Conservation (phyloP, 2,329 filamentous ascomycete species). For the Botrytis fragariae region DNA sequence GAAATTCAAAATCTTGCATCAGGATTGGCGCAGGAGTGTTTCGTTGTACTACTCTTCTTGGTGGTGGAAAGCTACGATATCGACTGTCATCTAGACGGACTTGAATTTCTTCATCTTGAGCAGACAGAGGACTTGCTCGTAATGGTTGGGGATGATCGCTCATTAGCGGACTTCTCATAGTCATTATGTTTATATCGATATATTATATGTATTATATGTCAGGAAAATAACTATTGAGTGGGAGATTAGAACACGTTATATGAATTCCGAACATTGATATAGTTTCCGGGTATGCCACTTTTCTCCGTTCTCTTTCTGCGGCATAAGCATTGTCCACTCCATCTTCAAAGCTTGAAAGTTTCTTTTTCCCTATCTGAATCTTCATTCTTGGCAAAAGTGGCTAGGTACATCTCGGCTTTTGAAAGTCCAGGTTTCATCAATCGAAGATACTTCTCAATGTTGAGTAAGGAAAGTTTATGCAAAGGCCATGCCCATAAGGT, state of each 20-base stretch:
- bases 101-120: not conserved
- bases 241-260: not conserved
- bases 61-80: not conserved
- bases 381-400: not conserved
- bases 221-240: not conserved
- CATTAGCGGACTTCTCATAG: not conserved
- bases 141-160: not conserved
- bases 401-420: not conserved
- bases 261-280: not conserved
- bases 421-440: not conserved
- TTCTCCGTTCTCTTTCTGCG: not conserved
- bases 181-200: not conserved
- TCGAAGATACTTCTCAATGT: not conserved
- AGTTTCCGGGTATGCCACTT: not conserved
- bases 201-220: not conserved
- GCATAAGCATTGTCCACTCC: not conserved
- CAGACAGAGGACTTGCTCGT: not conserved
- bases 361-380: not conserved
- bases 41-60: not conserved
- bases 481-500: not conserved
- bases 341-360: not conserved
- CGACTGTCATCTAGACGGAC: not conserved
- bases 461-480: not conserved
- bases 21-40: not conserved
- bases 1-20: conserved; percentile 1